phyloP scores from a whole-genome alignment of 2,329 filamentous ascomycete species.

The Claviceps spartinae region DNA sequence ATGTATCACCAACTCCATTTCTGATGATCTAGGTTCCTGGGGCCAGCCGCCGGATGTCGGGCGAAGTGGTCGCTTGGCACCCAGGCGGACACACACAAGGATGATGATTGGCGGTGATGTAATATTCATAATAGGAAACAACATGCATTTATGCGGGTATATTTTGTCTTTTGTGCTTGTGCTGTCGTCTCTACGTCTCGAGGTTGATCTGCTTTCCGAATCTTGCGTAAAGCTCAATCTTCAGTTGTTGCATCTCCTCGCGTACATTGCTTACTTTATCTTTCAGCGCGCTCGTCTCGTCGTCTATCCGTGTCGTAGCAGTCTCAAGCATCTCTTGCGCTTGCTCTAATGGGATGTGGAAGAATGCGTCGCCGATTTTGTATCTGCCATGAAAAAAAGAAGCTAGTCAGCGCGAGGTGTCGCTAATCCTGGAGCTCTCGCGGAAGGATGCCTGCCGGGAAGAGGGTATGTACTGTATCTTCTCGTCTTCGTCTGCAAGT shows the following conservation, averaged over 20 bases:
- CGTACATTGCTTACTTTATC: slow-evolving; percentile 60
- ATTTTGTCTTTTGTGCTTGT: neutral
- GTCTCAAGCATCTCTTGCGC: slow-evolving; percentile 72
- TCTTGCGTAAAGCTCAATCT: slow-evolving; percentile 83
- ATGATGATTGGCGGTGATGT: too few relatives aligned
- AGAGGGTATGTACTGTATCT: slow-evolving; percentile 56
- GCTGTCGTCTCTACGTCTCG: slow-evolving; percentile 48
- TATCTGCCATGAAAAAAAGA: slow-evolving; percentile 44
- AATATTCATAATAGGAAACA: neutral
- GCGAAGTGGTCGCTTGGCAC: too few relatives aligned
- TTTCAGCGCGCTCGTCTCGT: slow-evolving; percentile 63
- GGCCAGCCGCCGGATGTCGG: too few relatives aligned
- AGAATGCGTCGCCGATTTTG: slow-evolving; percentile 93
- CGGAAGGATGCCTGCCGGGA: neutral
- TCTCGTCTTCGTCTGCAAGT: slow-evolving; percentile 87
- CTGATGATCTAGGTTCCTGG: too few relatives aligned
- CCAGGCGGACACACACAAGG: too few relatives aligned
- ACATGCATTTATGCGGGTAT: neutral
- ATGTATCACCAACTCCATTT: too few relatives aligned
- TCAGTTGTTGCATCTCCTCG: slow-evolving; percentile 80
- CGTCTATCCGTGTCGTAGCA: slow-evolving; percentile 60
- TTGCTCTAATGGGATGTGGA: slow-evolving; percentile 69
- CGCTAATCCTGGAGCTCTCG: too few relatives aligned
- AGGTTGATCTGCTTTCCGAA: slow-evolving; percentile 97
- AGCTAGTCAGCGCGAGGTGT: neutral